These are phyloP conservation scores for Marvania coccoides DNA, from an alignment of 139 green algal species.

Conservation along the genomic window DNA sequence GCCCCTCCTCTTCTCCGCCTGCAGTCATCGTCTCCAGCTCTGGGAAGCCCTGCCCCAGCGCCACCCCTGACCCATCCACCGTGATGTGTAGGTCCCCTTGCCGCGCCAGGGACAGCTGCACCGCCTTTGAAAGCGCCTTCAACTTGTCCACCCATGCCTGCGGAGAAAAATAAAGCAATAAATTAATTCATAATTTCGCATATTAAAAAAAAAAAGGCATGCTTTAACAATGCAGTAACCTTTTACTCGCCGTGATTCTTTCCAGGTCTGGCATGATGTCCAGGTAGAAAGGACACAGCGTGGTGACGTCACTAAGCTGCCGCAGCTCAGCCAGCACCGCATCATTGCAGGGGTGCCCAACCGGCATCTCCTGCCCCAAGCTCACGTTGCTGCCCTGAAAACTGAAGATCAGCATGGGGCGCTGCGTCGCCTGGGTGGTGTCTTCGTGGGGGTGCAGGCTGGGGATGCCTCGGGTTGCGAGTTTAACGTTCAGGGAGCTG, in stretches of 20 bases:
- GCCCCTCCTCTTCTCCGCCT: conserved; percentile 6
- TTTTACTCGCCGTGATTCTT: conserved; percentile 17
- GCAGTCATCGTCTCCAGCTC: background rate
- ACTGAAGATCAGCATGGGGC: conserved; percentile 59
- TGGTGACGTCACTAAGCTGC: conserved; percentile 24
- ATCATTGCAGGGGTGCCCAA: conserved; percentile 1
- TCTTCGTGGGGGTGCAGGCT: background rate
- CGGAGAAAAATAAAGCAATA: no score
- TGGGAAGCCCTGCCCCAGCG: background rate
- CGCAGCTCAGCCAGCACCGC: conserved; percentile 48
- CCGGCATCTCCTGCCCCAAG: conserved; percentile 30
- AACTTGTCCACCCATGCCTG: conserved; percentile 59
- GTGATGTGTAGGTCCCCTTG: conserved; percentile 49
- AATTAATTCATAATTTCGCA: no score
- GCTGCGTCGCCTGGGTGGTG: background rate
- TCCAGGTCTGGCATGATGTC: conserved; percentile 50
- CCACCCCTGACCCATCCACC: background rate
- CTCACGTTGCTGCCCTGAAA: conserved; percentile 38
- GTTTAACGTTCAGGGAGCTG: conserved; percentile 18
- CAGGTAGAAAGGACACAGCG: conserved; percentile 64
- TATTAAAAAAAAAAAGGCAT: conserved; percentile 10
- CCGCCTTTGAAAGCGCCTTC: conserved; percentile 40
- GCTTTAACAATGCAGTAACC: background rate
- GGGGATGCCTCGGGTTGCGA: conserved; percentile 28
- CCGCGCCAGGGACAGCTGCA: conserved; percentile 35